Evolutionary conservation across 2,329 filamentous ascomycete genomes (phyloP).

Genomic region (Apiospora sp.): DNA sequence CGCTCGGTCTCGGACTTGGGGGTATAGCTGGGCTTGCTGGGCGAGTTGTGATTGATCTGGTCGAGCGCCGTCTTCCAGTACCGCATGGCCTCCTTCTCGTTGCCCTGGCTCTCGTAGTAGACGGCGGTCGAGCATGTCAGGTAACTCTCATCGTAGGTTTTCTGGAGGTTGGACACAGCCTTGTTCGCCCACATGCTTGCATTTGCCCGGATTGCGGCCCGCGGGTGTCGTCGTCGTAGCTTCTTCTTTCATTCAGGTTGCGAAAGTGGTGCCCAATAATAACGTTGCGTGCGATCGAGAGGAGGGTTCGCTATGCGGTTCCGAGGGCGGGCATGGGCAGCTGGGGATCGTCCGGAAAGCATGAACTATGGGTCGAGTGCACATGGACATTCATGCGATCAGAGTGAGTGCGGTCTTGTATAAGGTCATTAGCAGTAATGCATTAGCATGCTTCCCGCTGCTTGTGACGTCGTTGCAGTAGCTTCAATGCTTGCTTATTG

Average conservation of each 20-base stretch:
- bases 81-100: constrained; percentile 87
- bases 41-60: constrained; percentile 86
- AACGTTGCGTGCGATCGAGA: neutral
- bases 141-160: constrained; percentile 97
- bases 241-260: constrained; percentile 9
- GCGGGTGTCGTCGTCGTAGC: neutral
- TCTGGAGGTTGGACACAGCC: constrained; percentile 80
- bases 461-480: constrained; percentile 21
- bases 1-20: constrained; percentile 85
- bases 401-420: constrained; percentile 11
- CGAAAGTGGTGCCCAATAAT: constrained; percentile 2
- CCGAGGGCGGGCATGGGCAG: constrained; percentile 1
- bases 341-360: constrained; percentile 16
- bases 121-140: constrained; percentile 93
- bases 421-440: constrained; percentile 4
- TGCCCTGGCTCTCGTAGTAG: constrained; percentile 93
- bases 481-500: neutral
- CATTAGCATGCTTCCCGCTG: constrained; percentile 14
- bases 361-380: constrained; percentile 12
- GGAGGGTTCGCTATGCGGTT: neutral
- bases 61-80: constrained; percentile 91
- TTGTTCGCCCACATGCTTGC: constrained; percentile 60
- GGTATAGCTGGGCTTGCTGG: constrained; percentile 73
- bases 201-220: constrained; percentile 13
- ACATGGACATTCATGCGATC: constrained; percentile 12